Evolutionary conservation across 106 monocot species (phyloP).

Genomic region (Acorus calamus): DNA sequence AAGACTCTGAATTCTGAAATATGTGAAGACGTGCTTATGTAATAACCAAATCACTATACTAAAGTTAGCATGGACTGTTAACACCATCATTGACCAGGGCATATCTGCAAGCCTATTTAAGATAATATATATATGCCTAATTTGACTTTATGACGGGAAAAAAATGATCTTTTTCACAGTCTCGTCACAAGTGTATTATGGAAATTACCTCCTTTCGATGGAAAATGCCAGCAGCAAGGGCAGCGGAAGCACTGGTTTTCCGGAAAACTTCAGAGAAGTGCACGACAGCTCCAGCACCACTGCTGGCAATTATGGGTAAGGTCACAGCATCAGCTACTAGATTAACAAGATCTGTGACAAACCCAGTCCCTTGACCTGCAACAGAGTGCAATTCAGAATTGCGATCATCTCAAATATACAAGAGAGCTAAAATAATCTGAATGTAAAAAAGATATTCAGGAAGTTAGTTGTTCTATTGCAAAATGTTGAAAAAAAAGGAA

Average conservation of each 20-base stretch:
- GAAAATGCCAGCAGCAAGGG: conserved; percentile 97
- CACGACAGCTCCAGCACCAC: conserved; percentile 75
- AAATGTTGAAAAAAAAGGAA: neutral
- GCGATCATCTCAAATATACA: no score
- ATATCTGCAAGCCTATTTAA: no score
- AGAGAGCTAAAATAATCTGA: no score
- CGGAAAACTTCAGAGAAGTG: conserved; percentile 90
- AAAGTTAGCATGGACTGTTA: no score
- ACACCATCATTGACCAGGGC: no score
- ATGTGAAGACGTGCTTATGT: no score
- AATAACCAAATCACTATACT: no score
- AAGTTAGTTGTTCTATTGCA: no score
- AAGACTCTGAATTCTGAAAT: no score
- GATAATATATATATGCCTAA: no score
- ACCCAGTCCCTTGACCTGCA: conserved; percentile 85
- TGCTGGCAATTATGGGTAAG: conserved; percentile 95
- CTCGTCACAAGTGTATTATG: neutral
- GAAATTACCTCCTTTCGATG: conserved; percentile 80
- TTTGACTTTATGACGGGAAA: neutral
- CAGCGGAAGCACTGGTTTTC: conserved; percentile 90
- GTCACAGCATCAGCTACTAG: conserved; percentile 83
- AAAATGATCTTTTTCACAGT: neutral
- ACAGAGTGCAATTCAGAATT: neutral
- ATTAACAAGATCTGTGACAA: conserved; percentile 78
- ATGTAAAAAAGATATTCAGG: no score